A percentile compares a stretch with the other conserved stretches of the same genome.
Conservation (phyloP, 768 basidiomycete species). For the Phylloporus sp. region DNA sequence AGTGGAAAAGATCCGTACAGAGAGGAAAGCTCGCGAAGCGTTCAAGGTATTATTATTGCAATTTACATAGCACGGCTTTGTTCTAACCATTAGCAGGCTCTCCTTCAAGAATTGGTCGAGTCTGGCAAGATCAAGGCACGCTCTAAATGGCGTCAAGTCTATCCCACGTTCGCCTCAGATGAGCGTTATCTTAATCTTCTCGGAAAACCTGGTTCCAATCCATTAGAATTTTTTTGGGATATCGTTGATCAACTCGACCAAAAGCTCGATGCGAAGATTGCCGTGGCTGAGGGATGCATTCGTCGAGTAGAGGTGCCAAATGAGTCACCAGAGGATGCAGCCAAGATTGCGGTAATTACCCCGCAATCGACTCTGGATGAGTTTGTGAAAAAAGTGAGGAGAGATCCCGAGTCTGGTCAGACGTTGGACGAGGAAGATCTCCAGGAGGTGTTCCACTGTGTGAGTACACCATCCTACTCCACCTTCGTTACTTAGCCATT, state of each 20-base stretch:
- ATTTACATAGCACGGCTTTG: neutral
- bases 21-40: slow-evolving; percentile 86
- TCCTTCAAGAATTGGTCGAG: slow-evolving; percentile 68
- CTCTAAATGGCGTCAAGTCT: slow-evolving; percentile 89
- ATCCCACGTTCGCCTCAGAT: slow-evolving; percentile 72
- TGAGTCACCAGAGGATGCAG: slow-evolving; percentile 28
- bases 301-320: slow-evolving; percentile 37
- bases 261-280: slow-evolving; percentile 74
- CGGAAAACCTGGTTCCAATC: slow-evolving; percentile 91
- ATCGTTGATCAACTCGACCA: slow-evolving; percentile 83
- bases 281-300: slow-evolving; percentile 60
- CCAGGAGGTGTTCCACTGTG: slow-evolving; percentile 57
- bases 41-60: slow-evolving; percentile 64
- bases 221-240: slow-evolving; percentile 97
- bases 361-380: slow-evolving; percentile 65
- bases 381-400: slow-evolving; percentile 55
- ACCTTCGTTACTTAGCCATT: slow-evolving; percentile 6
- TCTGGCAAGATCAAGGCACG: slow-evolving; percentile 70
- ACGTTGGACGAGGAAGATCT: slow-evolving; percentile 52
- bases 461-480: slow-evolving; percentile 32
- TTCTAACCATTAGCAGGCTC: slow-evolving; percentile 40
- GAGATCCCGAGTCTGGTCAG: slow-evolving; percentile 49
- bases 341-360: slow-evolving; percentile 37
- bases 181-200: slow-evolving; percentile 83
- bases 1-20: slow-evolving; percentile 79